Conservation (phyloP, 805 yeast genomes). For the Myxozyma monticola region DNA sequence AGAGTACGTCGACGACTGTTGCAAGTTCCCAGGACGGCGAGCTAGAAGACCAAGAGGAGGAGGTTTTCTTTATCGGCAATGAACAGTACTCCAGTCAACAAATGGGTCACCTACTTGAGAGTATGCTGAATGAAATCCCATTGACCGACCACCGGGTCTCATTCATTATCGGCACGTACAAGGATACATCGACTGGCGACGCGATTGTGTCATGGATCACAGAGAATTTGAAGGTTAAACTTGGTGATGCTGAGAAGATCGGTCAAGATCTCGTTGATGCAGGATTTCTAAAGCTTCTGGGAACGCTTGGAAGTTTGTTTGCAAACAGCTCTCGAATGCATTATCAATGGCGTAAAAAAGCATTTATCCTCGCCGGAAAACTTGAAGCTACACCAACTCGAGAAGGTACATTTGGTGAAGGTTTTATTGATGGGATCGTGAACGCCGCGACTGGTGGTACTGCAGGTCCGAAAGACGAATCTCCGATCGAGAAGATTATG, state of each 20-base stretch:
- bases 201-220: conserved; percentile 61
- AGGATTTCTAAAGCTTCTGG: conserved; percentile 24
- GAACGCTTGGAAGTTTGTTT: conserved; percentile 43
- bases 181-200: conserved; percentile 61
- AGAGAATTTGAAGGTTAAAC: conserved; percentile 46
- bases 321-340: conserved; percentile 71
- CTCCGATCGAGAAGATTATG: conserved; percentile 52
- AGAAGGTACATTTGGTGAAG: background rate
- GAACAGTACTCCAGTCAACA: conserved; percentile 42
- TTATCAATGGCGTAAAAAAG: conserved; percentile 79
- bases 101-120: conserved; percentile 45
- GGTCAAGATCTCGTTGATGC: conserved; percentile 67
- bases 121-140: conserved; percentile 53
- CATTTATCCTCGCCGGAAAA: conserved; percentile 51
- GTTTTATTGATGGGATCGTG: conserved; percentile 29
- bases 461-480: conserved; percentile 45
- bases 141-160: conserved; percentile 59
- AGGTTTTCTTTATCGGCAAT: conserved; percentile 33
- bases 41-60: too few relatives aligned
- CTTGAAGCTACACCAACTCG: conserved; percentile 16
- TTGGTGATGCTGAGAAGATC: conserved; percentile 63
- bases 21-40: too few relatives aligned
- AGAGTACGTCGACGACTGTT: too few relatives aligned
- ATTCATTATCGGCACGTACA: conserved; percentile 62
- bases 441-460: conserved; percentile 29